Evolutionary conservation across 306 rosid genomes (phyloP).

Genomic region (Medicago arabica): DNA sequence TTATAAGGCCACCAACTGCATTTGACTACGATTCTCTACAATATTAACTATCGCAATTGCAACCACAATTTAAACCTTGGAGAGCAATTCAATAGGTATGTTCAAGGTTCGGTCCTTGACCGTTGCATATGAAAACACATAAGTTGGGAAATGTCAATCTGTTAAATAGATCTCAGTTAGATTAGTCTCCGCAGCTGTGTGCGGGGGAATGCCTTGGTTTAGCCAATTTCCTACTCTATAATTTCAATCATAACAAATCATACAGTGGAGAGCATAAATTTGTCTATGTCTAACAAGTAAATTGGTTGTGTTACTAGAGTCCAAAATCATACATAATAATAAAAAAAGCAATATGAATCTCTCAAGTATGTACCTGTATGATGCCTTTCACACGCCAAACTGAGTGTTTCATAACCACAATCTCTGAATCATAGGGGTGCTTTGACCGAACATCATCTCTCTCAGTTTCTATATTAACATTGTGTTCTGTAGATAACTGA

Average conservation of each 20-base stretch:
- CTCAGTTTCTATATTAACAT: constrained; percentile 69
- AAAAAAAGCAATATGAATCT: not conserved
- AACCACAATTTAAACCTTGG: not conserved
- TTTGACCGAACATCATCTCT: constrained; percentile 63
- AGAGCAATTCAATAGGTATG: not conserved
- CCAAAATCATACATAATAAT: too few relatives aligned
- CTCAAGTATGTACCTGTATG: constrained; percentile 63
- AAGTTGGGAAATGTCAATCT: not conserved
- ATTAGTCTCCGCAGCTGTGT: too few relatives aligned
- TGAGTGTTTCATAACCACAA: constrained; percentile 66
- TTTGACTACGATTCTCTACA: not conserved
- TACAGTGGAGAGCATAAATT: not conserved
- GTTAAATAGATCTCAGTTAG: not conserved
- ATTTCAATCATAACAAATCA: constrained; percentile 4
- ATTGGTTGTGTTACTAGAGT: too few relatives aligned
- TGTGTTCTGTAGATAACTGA: constrained; percentile 82
- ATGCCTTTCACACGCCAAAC: constrained; percentile 96
- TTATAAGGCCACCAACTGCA: not conserved
- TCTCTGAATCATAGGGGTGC: constrained; percentile 76
- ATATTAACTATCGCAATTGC: not conserved
- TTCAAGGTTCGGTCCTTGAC: not conserved
- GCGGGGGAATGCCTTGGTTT: too few relatives aligned
- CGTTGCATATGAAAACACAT: not conserved
- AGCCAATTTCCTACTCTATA: constrained; percentile 5
- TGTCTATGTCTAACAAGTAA: not conserved